Evolutionary conservation across 2,329 filamentous ascomycete genomes (phyloP).

Genomic region (Leptographium lundbergii): DNA sequence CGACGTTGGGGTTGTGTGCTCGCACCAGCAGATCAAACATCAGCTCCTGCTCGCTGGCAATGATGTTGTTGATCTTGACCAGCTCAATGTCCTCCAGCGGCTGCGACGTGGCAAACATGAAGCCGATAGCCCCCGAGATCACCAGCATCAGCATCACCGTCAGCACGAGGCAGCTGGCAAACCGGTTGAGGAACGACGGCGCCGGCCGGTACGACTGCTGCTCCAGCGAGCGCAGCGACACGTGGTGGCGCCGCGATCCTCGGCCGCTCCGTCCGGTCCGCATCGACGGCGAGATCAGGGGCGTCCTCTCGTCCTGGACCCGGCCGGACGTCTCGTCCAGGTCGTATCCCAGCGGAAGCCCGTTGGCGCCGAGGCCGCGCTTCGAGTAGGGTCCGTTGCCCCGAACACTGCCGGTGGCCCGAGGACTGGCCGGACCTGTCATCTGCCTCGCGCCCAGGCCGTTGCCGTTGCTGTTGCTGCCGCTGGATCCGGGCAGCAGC

Average conservation of each 20-base stretch:
- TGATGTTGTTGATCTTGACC: conserved; percentile 71
- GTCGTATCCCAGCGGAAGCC: conserved; percentile 54
- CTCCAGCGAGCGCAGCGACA: conserved; percentile 58
- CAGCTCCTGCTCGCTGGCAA: conserved; percentile 87
- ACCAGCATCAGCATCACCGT: conserved; percentile 69
- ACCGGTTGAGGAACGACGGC: conserved; percentile 54
- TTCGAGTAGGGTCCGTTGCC: conserved; percentile 7
- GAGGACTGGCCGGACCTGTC: conserved; percentile 59
- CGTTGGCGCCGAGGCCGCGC: conserved; percentile 7
- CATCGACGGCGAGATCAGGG: conserved; percentile 51
- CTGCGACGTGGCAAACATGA: conserved; percentile 85
- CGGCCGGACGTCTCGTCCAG: conserved; percentile 60
- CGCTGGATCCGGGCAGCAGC: conserved; percentile 20
- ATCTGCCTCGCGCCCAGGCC: conserved; percentile 37
- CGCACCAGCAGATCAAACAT: conserved; percentile 86
- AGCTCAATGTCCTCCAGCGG: conserved; percentile 70
- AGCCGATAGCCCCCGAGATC: conserved; percentile 72
- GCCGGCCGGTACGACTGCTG: conserved; percentile 46
- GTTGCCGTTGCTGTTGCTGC: conserved; percentile 21
- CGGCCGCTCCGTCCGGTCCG: conserved; percentile 45
- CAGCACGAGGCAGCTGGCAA: conserved; percentile 80
- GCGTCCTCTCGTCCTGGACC: conserved; percentile 80
- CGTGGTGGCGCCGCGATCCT: conserved; percentile 34
- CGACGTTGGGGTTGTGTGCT: conserved; percentile 85
- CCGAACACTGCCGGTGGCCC: conserved; percentile 28